Evolutionary conservation across 2,329 filamentous ascomycete species (phyloP).

Genomic region (Penicillium sp.): DNA sequence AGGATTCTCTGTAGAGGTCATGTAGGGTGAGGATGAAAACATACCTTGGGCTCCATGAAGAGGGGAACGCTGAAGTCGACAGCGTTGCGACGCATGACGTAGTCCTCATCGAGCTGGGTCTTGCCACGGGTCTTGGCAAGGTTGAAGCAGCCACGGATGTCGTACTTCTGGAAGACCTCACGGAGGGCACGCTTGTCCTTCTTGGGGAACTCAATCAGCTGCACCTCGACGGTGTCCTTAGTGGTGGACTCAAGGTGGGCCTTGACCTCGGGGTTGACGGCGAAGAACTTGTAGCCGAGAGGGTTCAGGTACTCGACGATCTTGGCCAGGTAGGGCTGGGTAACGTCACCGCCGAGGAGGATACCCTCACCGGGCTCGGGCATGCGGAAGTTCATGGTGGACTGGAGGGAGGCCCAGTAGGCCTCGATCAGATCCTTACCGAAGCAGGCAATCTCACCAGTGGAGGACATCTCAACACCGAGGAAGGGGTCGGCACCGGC

Average conservation of each 20-base stretch:
- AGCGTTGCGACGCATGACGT: slow-evolving; percentile 96
- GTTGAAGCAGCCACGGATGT: slow-evolving; percentile 96
- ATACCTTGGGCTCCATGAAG: slow-evolving; percentile 97
- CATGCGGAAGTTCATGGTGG: slow-evolving; percentile 98
- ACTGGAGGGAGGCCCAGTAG: slow-evolving; percentile 96
- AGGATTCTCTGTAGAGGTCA: neutral
- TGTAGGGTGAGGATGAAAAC: slow-evolving; percentile 28
- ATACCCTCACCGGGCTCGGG: slow-evolving; percentile 94
- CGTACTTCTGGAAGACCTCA: slow-evolving; percentile 94
- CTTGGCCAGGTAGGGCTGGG: slow-evolving; percentile 69
- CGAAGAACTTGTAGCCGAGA: slow-evolving; percentile 92
- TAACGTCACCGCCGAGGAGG: slow-evolving; percentile 83
- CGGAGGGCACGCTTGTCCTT: slow-evolving; percentile 92
- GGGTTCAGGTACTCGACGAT: slow-evolving; percentile 86
- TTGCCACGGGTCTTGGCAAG: slow-evolving; percentile 80
- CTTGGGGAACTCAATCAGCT: slow-evolving; percentile 96
- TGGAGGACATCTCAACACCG: slow-evolving; percentile 95
- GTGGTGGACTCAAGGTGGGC: slow-evolving; percentile 72
- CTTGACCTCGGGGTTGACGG: slow-evolving; percentile 81
- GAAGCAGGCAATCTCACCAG: slow-evolving; percentile 98
- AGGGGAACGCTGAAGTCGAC: slow-evolving; percentile 97
- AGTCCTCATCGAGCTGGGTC: slow-evolving; percentile 87
- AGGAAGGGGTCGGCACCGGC: slow-evolving; percentile 97
- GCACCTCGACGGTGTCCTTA: slow-evolving; percentile 70
- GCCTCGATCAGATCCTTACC: slow-evolving; percentile 94